Percentiles rank a stretch among this genome's conserved stretches.
These are phyloP conservation scores for Dunaliella salina DNA, from an alignment of 163 green algal genomes.

Conservation along the genomic window DNA sequence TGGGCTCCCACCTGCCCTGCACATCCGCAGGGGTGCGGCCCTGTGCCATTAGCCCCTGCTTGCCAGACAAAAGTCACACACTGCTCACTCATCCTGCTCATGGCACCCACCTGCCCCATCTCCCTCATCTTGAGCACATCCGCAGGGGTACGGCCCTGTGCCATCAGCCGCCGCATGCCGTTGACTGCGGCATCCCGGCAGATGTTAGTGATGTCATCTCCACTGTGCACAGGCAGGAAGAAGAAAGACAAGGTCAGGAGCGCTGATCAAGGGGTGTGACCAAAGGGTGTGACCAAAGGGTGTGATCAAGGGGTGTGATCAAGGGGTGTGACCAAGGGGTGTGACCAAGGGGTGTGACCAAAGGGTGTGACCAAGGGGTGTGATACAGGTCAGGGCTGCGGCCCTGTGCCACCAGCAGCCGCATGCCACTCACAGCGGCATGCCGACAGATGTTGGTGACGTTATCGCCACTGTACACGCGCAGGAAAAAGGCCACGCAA, in stretches of 20 bases:
- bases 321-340: no score
- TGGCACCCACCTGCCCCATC: slow-evolving; percentile 25
- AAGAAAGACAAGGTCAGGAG: no score
- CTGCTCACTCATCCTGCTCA: no score
- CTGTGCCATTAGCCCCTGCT: slow-evolving; percentile 48
- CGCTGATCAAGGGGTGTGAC: no score
- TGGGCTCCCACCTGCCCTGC: slow-evolving; percentile 23
- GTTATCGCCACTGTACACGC: background rate
- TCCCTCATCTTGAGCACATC: slow-evolving; percentile 45
- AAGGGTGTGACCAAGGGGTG: no score
- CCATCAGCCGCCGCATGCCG: slow-evolving; percentile 64
- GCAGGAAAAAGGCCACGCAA: no score
- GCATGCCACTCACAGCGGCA: background rate
- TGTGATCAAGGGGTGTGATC: no score
- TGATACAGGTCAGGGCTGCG: no score
- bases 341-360: no score
- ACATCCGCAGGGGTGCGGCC: slow-evolving; percentile 59
- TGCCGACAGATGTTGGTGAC: background rate
- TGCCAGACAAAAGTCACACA: no score
- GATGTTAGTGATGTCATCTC: slow-evolving; percentile 92
- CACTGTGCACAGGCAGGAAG: slow-evolving; percentile 33
- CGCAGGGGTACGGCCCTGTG: slow-evolving; percentile 42
- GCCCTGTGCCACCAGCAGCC: no score
- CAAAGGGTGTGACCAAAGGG: no score
- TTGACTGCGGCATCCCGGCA: slow-evolving; percentile 86